phyloP scores from a whole-genome alignment of 352 stramenopile genomes.

The Pythium sp. region DNA sequence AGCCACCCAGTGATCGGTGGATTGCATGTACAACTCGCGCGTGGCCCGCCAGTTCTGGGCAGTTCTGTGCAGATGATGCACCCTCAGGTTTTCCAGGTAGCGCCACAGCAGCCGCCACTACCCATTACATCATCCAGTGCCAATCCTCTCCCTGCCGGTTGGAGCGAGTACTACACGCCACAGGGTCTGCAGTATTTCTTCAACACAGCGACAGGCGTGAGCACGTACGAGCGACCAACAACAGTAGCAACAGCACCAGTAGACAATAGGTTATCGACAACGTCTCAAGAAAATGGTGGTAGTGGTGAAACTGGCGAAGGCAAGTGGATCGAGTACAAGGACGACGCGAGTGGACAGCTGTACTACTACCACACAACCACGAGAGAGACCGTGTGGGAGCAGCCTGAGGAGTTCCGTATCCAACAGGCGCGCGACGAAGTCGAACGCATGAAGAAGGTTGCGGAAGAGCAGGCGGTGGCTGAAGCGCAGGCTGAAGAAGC shows the following conservation, averaged over 20 bases:
- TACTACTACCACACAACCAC: constrained; percentile 85
- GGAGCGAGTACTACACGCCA: constrained; percentile 57
- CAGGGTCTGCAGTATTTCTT: constrained; percentile 64
- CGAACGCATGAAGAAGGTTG: constrained; percentile 47
- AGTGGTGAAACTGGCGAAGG: constrained; percentile 16
- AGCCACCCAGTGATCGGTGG: neutral
- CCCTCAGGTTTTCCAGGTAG: neutral
- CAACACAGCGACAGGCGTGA: constrained; percentile 52
- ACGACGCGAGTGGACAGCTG: constrained; percentile 56
- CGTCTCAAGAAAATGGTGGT: neutral
- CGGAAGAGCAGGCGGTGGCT: constrained; percentile 14
- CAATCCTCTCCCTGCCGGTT: constrained; percentile 40
- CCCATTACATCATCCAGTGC: neutral
- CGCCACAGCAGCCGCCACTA: neutral
- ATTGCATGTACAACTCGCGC: constrained; percentile 5
- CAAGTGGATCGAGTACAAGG: constrained; percentile 80
- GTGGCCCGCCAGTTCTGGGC: neutral
- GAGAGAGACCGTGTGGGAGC: constrained; percentile 77
- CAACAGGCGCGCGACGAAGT: constrained; percentile 70
- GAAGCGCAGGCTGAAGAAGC: constrained; percentile 22
- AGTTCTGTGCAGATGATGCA: neutral
- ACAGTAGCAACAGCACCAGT: constrained; percentile 1
- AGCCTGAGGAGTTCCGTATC: constrained; percentile 75
- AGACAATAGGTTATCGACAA: neutral
- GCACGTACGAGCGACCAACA: constrained; percentile 51